phyloP scores from a whole-genome alignment of 371 early-diverging fungal genomes.

The Mucor irregularis region DNA sequence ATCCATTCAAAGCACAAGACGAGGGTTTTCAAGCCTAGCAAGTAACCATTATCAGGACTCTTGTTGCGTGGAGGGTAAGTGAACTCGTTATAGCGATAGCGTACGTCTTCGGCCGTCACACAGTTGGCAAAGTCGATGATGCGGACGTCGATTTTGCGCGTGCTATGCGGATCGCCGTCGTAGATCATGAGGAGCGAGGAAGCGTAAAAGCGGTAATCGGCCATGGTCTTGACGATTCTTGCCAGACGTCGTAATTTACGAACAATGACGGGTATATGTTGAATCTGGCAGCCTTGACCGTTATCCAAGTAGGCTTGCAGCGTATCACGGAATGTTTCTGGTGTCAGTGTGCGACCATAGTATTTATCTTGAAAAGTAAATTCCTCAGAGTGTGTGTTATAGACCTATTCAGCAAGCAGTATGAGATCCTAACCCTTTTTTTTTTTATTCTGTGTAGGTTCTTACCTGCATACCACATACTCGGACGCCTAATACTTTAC shows the following conservation, averaged over 20 bases:
- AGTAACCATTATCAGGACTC: conserved; percentile 73
- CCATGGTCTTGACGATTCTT: conserved; percentile 69
- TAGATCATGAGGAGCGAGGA: conserved; percentile 74
- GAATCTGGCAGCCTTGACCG: conserved; percentile 67
- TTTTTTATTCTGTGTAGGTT: not conserved
- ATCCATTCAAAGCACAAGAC: conserved; percentile 68
- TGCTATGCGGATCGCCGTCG: conserved; percentile 32
- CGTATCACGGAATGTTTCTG: conserved; percentile 73
- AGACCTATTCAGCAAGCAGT: conserved; percentile 55
- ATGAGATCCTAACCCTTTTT: not conserved
- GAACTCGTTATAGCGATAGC: conserved; percentile 27
- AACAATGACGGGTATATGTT: conserved; percentile 81
- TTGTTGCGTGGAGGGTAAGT: conserved; percentile 71
- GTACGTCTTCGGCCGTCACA: conserved; percentile 37
- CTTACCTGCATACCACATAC: conserved; percentile 97
- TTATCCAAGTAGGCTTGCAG: conserved; percentile 86
- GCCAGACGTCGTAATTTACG: conserved; percentile 72
- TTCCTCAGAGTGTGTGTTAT: conserved; percentile 66
- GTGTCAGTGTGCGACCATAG: conserved; percentile 83
- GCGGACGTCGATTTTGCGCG: conserved; percentile 69
- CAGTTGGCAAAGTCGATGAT: conserved; percentile 96
- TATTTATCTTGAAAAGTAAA: conserved; percentile 91
- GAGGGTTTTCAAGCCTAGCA: conserved; percentile 72
- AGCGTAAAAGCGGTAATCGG: conserved; percentile 88
- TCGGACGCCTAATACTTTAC: conserved; percentile 86